phyloP scores from a whole-genome alignment of 2,329 filamentous ascomycete species.

The Lachnellula hyalina region DNA sequence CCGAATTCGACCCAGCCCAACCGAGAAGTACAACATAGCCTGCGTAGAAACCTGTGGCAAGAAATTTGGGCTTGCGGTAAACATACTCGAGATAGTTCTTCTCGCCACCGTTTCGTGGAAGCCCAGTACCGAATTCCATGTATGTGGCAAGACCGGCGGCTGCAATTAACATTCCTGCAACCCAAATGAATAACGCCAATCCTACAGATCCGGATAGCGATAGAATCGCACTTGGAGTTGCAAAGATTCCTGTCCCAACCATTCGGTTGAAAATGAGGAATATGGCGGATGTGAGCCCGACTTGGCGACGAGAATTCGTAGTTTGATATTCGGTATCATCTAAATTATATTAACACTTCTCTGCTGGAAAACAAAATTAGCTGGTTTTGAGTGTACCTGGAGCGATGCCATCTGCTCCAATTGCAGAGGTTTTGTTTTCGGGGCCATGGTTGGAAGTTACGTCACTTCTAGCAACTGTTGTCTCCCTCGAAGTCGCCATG shows the following conservation, averaged over 20 bases:
- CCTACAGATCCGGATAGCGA: conserved; percentile 55
- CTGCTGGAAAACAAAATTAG: background rate
- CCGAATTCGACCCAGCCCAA: conserved; percentile 62
- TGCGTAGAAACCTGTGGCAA: conserved; percentile 55
- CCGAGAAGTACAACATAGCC: conserved; percentile 59
- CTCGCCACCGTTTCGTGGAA: conserved; percentile 60
- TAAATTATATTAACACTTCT: background rate
- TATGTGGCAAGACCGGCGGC: conserved; percentile 59
- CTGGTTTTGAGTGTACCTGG: background rate
- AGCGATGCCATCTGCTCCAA: background rate
- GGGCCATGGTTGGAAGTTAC: background rate
- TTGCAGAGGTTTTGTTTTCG: background rate
- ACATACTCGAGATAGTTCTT: conserved; percentile 65
- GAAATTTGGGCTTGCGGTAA: conserved; percentile 54
- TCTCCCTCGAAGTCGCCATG: background rate
- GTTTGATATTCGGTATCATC: conserved; percentile 6
- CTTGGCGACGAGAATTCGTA: conserved; percentile 39
- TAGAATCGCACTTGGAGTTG: conserved; percentile 55
- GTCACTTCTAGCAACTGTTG: background rate
- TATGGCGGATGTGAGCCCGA: conserved; percentile 49
- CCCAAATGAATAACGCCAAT: conserved; percentile 58
- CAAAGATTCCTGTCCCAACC: conserved; percentile 63
- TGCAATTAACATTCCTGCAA: conserved; percentile 56
- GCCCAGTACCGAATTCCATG: conserved; percentile 60
- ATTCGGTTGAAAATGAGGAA: conserved; percentile 62